A percentile compares a stretch with the other conserved stretches of the same genome.
Evolutionary conservation across 2,329 filamentous ascomycete species (phyloP).

Genomic region (Diplodia seriata): DNA sequence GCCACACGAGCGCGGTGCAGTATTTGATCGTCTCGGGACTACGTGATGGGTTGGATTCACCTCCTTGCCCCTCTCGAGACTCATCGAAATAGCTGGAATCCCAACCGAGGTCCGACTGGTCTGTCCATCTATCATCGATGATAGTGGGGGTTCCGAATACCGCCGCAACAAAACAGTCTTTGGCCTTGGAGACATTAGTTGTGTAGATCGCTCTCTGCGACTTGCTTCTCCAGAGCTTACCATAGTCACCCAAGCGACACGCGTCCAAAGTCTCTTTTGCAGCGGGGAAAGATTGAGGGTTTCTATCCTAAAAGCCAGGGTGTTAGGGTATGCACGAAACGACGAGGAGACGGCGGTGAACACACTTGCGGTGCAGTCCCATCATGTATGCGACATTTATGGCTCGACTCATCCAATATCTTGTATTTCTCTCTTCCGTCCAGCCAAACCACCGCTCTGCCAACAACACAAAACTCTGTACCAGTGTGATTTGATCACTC

Average conservation of each 20-base stretch:
- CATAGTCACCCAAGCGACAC: conserved; percentile 18
- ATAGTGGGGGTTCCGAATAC: conserved; percentile 4
- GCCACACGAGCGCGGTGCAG: background rate
- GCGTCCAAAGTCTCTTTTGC: conserved; percentile 6
- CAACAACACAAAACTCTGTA: conserved; percentile 17
- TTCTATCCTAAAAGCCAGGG: conserved; percentile 4
- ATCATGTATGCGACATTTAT: conserved; percentile 19
- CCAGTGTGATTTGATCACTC: conserved; percentile 15
- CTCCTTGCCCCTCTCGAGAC: background rate
- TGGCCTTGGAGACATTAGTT: background rate
- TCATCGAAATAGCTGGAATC: conserved; percentile 10
- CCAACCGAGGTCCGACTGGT: background rate
- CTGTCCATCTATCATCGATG: conserved; percentile 21
- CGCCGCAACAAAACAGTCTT: conserved; percentile 1
- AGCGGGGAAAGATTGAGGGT: conserved; percentile 1
- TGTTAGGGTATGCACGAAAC: background rate
- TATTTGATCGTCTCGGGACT: conserved; percentile 12
- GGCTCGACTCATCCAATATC: conserved; percentile 23
- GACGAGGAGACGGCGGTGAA: background rate
- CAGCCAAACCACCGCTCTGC: conserved; percentile 24
- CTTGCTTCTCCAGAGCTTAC: background rate
- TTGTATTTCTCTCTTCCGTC: conserved; percentile 25
- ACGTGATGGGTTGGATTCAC: background rate
- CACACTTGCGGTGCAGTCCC: conserved; percentile 17
- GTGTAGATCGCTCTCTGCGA: background rate